Conservation (phyloP, 192 early-diverging fungal species). For the Rhizophlyctis rosea region DNA sequence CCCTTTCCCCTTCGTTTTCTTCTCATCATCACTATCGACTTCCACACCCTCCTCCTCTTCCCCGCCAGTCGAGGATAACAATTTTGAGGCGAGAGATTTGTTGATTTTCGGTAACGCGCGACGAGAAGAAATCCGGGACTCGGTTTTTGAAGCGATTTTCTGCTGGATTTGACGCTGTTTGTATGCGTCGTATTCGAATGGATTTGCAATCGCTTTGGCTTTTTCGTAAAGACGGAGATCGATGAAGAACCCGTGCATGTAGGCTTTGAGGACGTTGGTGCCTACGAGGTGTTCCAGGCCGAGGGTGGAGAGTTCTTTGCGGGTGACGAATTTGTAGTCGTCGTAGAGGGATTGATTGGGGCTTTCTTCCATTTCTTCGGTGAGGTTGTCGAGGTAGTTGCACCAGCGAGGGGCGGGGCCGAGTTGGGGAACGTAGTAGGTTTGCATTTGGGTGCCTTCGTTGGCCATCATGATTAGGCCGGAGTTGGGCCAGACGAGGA, state of each 20-base stretch:
- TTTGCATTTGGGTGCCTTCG: conserved; percentile 89
- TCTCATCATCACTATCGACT: conserved; percentile 36
- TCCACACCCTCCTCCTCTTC: conserved; percentile 41
- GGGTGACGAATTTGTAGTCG: conserved; percentile 97
- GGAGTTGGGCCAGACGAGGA: conserved; percentile 73
- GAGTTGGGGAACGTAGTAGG: conserved; percentile 87
- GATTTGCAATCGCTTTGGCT: conserved; percentile 92
- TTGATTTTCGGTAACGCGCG: conserved; percentile 93
- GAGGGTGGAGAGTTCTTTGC: conserved; percentile 79
- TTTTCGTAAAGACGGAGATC: conserved; percentile 94
- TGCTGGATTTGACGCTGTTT: conserved; percentile 72
- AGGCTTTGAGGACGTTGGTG: conserved; percentile 87
- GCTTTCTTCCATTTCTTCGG: conserved; percentile 81
- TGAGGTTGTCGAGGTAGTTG: conserved; percentile 93
- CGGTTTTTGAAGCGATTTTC: conserved; percentile 79
- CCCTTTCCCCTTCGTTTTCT: conserved; percentile 45
- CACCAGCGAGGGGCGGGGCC: conserved; percentile 92
- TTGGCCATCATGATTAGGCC: conserved; percentile 89
- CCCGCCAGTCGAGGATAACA: conserved; percentile 49
- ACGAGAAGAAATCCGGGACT: conserved; percentile 81
- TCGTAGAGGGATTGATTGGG: conserved; percentile 81
- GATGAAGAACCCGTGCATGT: conserved; percentile 99
- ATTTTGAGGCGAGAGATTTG: conserved; percentile 72
- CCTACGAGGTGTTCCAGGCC: conserved; percentile 91
- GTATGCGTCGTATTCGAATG: conserved; percentile 94